A percentile compares a stretch with the other conserved stretches of the same genome.
phyloP scores from a whole-genome alignment of 1,284 basidiomycete genomes.

The Testicularia cyperi region DNA sequence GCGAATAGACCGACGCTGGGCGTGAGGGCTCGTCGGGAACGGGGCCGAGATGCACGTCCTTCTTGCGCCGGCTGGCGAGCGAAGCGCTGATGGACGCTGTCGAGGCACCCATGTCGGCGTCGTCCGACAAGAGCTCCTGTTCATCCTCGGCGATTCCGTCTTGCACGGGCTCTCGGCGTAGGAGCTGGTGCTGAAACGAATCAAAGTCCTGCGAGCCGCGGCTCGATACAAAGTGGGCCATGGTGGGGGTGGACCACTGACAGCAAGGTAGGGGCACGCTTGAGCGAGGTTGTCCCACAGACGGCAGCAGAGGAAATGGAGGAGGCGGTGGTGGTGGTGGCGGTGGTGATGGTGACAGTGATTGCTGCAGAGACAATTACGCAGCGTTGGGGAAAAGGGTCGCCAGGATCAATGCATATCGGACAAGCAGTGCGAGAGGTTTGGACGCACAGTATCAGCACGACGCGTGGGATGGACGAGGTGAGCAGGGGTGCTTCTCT shows the following conservation, averaged over 20 bases:
- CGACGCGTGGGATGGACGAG: no score
- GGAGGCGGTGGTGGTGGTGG: background rate
- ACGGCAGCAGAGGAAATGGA: background rate
- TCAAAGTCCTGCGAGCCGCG: constrained; percentile 49
- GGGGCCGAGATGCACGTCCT: constrained; percentile 6
- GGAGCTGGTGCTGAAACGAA: constrained; percentile 49
- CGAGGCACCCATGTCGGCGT: constrained; percentile 1
- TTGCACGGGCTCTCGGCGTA: constrained; percentile 31
- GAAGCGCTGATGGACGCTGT: background rate
- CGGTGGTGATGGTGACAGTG: background rate
- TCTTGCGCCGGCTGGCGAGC: constrained; percentile 18
- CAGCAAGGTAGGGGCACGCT: no score
- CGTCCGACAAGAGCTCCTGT: constrained; percentile 1
- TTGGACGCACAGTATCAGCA: no score
- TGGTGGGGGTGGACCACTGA: constrained; percentile 15
- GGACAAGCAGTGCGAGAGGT: no score
- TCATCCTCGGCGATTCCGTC: constrained; percentile 15
- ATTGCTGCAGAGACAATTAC: background rate
- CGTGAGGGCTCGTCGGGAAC: constrained; percentile 12
- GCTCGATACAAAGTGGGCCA: constrained; percentile 57
- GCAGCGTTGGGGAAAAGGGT: no score
- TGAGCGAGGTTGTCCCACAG: no score
- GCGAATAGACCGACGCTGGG: constrained; percentile 31
- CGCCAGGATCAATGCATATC: no score
- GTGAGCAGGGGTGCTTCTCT: no score